These are phyloP conservation scores for Bolboschoenus planiculmis DNA, from an alignment of 176 grass and related monocot species.

Conservation along the genomic window DNA sequence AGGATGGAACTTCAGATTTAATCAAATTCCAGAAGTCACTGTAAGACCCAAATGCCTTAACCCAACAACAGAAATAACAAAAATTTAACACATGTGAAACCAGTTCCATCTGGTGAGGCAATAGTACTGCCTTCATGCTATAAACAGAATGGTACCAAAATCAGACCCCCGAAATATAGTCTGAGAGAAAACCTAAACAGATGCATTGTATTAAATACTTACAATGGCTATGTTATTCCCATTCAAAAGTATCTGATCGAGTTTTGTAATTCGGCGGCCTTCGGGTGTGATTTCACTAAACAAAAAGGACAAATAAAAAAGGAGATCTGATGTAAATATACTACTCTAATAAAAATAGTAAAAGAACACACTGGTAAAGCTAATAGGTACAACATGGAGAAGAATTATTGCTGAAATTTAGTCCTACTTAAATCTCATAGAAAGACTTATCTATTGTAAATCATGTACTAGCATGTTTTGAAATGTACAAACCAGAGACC, in stretches of 20 bases:
- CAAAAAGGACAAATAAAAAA: not conserved
- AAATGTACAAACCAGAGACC: not conserved
- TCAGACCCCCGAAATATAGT: not conserved
- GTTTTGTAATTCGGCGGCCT: slow-evolving; percentile 88
- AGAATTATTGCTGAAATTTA: not conserved
- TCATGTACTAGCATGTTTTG: not conserved
- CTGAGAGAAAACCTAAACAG: not conserved
- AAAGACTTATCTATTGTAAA: not conserved
- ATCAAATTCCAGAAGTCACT: not conserved
- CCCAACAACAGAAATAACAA: not conserved
- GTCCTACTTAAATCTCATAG: not conserved
- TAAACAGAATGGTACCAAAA: not conserved
- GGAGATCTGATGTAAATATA: not conserved
- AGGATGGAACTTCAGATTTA: not conserved
- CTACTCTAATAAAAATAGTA: not conserved
- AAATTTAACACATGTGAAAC: not conserved
- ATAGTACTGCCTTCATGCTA: not conserved
- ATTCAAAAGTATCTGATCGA: slow-evolving; percentile 93
- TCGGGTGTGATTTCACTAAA: slow-evolving; percentile 84
- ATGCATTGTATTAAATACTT: slow-evolving; percentile 23
- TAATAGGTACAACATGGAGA: not conserved
- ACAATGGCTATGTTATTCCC: slow-evolving; percentile 99
- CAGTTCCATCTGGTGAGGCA: not conserved
- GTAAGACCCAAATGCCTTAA: not conserved
- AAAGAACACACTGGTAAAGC: not conserved